These are phyloP conservation scores for Mortierella sp. DNA, from an alignment of 371 early-diverging fungal species.

Conservation along the genomic window DNA sequence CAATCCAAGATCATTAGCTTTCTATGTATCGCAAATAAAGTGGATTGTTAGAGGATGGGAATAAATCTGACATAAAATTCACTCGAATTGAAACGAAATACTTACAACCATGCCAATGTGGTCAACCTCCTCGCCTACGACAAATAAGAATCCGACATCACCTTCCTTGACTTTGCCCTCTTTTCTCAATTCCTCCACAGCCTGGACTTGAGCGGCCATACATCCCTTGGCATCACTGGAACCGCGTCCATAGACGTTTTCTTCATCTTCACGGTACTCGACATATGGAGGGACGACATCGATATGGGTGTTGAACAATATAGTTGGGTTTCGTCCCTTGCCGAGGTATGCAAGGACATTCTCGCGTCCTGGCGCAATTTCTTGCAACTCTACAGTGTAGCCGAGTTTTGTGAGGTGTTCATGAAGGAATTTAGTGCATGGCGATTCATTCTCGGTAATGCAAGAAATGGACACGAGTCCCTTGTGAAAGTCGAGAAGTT, in stretches of 20 bases:
- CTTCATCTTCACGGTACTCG: constrained; percentile 59
- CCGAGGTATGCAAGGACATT: constrained; percentile 59
- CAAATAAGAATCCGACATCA: constrained; percentile 61
- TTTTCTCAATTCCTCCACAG: constrained; percentile 58
- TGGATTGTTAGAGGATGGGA: not conserved
- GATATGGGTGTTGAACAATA: constrained; percentile 61
- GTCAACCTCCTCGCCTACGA: constrained; percentile 63
- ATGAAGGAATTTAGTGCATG: constrained; percentile 47
- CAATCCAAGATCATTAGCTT: constrained; percentile 58
- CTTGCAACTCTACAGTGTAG: constrained; percentile 57
- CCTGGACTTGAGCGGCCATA: constrained; percentile 61
- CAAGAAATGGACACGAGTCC: constrained; percentile 54
- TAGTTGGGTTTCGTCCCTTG: constrained; percentile 42
- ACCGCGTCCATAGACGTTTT: constrained; percentile 62
- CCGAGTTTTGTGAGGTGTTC: constrained; percentile 50
- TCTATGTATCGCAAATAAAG: constrained; percentile 14
- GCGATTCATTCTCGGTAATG: constrained; percentile 56
- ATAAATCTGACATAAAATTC: not conserved
- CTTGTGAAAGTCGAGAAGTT: constrained; percentile 55
- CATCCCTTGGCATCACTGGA: constrained; percentile 63
- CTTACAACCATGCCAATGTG: constrained; percentile 62
- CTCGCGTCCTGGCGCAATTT: constrained; percentile 55
- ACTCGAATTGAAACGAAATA: not conserved
- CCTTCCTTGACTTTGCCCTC: constrained; percentile 60
- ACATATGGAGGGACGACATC: constrained; percentile 64